Evolutionary conservation across 306 rosid genomes (phyloP), one percentile per base, ranked within the genome.

Genomic region (Adenanthera pavonina): DNA sequence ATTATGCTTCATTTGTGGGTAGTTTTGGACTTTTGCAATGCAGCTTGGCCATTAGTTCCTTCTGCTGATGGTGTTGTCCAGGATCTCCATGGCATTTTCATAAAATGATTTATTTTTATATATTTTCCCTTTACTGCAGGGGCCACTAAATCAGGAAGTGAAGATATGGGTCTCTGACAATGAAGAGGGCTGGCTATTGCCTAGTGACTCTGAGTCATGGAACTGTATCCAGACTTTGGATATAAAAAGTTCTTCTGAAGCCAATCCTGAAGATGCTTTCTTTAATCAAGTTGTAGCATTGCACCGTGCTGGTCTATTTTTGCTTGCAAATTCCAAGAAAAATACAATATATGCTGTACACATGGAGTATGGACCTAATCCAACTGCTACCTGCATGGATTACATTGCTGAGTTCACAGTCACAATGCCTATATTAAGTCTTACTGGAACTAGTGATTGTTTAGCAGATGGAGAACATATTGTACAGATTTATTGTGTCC

Each of bases 281-380:
- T 91, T 91, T 77, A 91, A 88, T 78, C 95, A 91, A 85, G 87
- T 86, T 72, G 86, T 89, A 74, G 87, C 93, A 17, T 69, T 91
- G 83, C 89, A 88, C 68, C 86, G 82, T 59, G 95, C 93, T 71
- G 90, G 89, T 84, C 80, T 91, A 36, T 80, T 83, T 87, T 84
- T 91, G 60, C 91, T 91, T 76, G 95, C 95, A 83, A 91, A 91
- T 88, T 91, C 95, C 79, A 89, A 91, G 88, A 91, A 89, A 81
- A 91, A 91, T 78, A 87, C 95, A 83, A 91, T 91, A 79, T 91
- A 91, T 84, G 95, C 88, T 80, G 89, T 89, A 30, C 95, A 91
- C 69, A 78, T 89, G 53, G 95, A 91, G 65, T 91, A 89, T 80
- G 95, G 95, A 79, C 75, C 90, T 36, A 86, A 75, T 88, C 95